A percentile compares a stretch with the other conserved stretches of the same genome.
phyloP scores from a whole-genome alignment of 257 asterid species.

The Anisodus tanguticus region DNA sequence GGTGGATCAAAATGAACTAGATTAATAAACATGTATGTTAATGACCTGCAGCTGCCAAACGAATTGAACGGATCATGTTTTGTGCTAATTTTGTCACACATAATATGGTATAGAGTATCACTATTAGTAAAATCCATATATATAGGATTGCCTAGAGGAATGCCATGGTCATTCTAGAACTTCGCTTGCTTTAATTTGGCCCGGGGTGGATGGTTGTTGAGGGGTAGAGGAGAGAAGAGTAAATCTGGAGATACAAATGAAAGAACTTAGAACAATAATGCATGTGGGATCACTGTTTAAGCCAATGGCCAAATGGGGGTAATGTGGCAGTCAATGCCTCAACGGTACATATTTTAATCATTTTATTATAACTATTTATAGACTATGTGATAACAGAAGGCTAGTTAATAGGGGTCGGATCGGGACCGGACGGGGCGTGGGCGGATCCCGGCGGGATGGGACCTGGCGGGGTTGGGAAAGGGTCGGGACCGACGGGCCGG shows the following conservation, averaged over 20 bases:
- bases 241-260: neutral
- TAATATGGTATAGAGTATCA: too few species aligned
- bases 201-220: neutral
- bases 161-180: neutral
- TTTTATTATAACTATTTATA: neutral
- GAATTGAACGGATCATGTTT: neutral
- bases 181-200: neutral
- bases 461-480: too few species aligned
- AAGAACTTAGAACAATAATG: neutral
- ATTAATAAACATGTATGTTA: too few species aligned
- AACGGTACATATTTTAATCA: neutral
- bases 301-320: neutral
- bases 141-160: neutral
- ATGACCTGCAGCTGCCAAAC: neutral
- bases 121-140: neutral
- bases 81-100: neutral
- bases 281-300: slow-evolving; percentile 25
- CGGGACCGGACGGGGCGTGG: too few species aligned
- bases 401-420: neutral
- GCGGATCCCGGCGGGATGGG: too few species aligned
- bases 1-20: neutral
- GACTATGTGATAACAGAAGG: slow-evolving; percentile 12
- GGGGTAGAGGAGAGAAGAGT: slow-evolving; percentile 6
- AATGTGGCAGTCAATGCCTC: slow-evolving; percentile 5
- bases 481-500: too few species aligned